Evolutionary conservation across 2,329 filamentous ascomycete genomes (phyloP), one percentile per base, ranked within the genome.

Genomic region (Ceratocystis colombiana): DNA sequence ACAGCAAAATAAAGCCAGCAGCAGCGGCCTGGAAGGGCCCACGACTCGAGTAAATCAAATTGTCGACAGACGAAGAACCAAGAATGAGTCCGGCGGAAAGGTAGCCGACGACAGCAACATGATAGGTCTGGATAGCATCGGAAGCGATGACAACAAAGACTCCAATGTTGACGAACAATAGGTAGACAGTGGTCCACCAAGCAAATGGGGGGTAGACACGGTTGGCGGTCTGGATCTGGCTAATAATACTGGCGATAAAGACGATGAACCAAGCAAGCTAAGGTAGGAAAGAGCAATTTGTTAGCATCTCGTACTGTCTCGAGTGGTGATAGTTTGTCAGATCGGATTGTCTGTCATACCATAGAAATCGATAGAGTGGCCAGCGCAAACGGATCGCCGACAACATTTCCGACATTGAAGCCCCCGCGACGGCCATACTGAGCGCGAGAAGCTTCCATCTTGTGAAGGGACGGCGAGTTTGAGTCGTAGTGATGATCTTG

Each of bases 221-320:
- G 22, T 73, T 65, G 76, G 77, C 64, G 76, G 77, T 72, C 64
- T 73, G 62, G 7, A 64, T 67, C 37, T 59, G 64, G 7, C 65
- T 59, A 30, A 67, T 72, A 73, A 96, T 87, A 68, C 89, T 93
- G 69, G 87, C 82, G 72, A 97, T 83, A 75, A 97, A 95, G 59
- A 90, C 85, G 73, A 99, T 96, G 71, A 96, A 76, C 94, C 94
- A 99, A 68, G 92, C 93, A 70, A 96, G 86, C 93, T 97, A 74
- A 22, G n/a, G 28, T n/a, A 66, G n/a, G 17, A 46, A 63, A 12
- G 12, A 17, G 15, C 12, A 41, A 2, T 3, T 28, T 28, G 61
- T 63, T 50, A 63, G 61, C 41, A 15, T 22, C n/a, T 6, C 4
- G 17, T 64, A 25, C 7, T 20, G 6, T 20, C 2, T 20, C 15